Base-by-base conservation (phyloP, 805 yeast species). In the Starmera dryadoides region DNA sequence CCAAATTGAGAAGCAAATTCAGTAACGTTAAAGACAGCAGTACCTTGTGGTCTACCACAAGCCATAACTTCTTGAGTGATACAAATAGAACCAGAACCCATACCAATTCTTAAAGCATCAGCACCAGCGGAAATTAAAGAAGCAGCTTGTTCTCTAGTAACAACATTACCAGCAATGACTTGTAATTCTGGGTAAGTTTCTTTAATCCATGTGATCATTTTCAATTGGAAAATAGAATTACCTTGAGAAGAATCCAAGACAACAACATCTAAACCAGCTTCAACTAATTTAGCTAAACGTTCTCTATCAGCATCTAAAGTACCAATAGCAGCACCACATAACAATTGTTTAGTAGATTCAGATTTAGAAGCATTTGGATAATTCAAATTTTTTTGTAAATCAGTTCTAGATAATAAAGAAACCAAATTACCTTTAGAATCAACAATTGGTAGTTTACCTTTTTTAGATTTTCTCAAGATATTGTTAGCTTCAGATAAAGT, bases 61-160 rank as follows among this genome's bases (percentile, higher is more conserved):
- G 98, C 98, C 98, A 93, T 93, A 44, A 93, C 98, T 72, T 93
- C 98, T 73, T 93, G 98, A 39, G 98, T 93, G 63, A 93, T 93
- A 77, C 98, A 93, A 63, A 94, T 94, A 46, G 97, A 87, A 58
- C 98, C 98, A 26, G 98, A 86, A 62, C 98, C 98, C 98, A 93
- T 93, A 71, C 98, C 98, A 53, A 93, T 91, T 77, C 98, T 87
- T 58, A 93, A 75, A 63, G 89, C 98, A 64, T 93, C 98, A 39
- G 95, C 96, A 68, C 98, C 98, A 38, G 95, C 96, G 55, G 75
- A 82, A 56, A 88, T 91, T 59, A 93, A 76, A 59, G 79, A 74
- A 45, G 98, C 98, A 52, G 98, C 98, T 75, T 93, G 98, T 67
- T 91, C 98, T 67, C 98, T 84, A 51, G 97, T 89, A 45, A 89